Base-by-base conservation (phyloP, 345 rosid species). In the Hypericum perforatum region DNA sequence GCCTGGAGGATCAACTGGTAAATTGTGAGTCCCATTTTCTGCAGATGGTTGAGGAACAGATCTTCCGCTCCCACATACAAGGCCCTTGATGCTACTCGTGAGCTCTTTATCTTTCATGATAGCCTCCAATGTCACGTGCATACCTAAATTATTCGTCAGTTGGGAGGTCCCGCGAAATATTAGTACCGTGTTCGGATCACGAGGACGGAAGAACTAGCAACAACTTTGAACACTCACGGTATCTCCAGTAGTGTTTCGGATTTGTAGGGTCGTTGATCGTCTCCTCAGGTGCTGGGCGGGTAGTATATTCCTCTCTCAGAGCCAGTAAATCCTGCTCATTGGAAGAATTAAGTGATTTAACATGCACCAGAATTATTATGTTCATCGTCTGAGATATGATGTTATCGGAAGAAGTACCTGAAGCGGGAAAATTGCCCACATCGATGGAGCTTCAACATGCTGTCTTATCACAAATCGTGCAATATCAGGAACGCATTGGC, bases 371-470 rank as follows among this genome's bases (percentile, higher is more conserved):
- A 22, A 22, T 22, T 22, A 22, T 22, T 22, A 22, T 22, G 32
- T 22, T 4, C 32, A 22, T 53, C 37, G 36, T 6, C 40, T 15
- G 6, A 54, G 44, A 40, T 37, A 44, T 5, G 13, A 37, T 45
- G 43, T 44, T 46, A 60, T 36, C 3, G 45, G 22, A 47, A 56
- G 32, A 48, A 16, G 42, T 70, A 88, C 96, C 95, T 92, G 98
- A 64, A 92, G 88, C 57, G 98, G 98, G 70, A 92, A 92, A 58
- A 92, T 85, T 68, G 96, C 96, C 98, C 98, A 88, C 98, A 88
- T 92, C n/a, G 98, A 88, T 52, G 90, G 95, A 64, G 98, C 73
- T 65, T 92, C 95, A 53, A 91, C 73, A 52, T 92, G 96, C 54
- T 88, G 90, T 63, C 88, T 77, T 51, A 85, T 59, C 57, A 83